Conservation (phyloP, 352 stramenopile species). For the Pythium aristosporum region DNA sequence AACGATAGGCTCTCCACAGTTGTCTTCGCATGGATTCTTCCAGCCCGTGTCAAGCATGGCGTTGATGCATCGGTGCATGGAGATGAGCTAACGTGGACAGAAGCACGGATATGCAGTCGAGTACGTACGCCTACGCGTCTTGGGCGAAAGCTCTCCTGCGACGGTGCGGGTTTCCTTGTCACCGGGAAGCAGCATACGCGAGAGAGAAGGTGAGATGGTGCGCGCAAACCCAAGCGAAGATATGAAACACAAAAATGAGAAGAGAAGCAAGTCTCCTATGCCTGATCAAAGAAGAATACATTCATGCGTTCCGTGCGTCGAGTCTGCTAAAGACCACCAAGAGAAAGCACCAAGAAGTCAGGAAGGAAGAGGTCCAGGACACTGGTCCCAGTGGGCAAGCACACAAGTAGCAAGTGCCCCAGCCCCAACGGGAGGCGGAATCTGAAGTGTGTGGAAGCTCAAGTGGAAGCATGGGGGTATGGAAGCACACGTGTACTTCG, state of each 20-base stretch:
- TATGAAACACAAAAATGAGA: slow-evolving; percentile 11
- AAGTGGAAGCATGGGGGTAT: not conserved
- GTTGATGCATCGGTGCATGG: not conserved
- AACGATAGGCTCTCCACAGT: not conserved
- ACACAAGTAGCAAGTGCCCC: slow-evolving; percentile 9
- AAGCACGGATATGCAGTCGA: slow-evolving; percentile 1
- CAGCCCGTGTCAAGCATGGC: not conserved
- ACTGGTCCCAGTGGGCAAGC: slow-evolving; percentile 3
- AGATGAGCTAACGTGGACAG: not conserved
- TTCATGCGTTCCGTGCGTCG: slow-evolving; percentile 23
- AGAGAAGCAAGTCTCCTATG: slow-evolving; percentile 16
- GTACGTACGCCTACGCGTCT: slow-evolving; percentile 1
- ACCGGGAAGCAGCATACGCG: not conserved
- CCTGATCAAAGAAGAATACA: slow-evolving; percentile 30
- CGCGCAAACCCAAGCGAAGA: slow-evolving; percentile 8
- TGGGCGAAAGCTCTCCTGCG: not conserved
- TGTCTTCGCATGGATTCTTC: not conserved
- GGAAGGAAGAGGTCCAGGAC: not conserved
- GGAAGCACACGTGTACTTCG: not conserved
- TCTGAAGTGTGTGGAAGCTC: not conserved
- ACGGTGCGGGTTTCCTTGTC: not conserved
- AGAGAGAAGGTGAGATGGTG: not conserved
- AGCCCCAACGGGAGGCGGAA: not conserved
- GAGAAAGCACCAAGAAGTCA: not conserved
- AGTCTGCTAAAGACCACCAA: slow-evolving; percentile 4